Conservation (phyloP, 2,329 filamentous ascomycete species). For the Aspergillus pseudotamarii region DNA sequence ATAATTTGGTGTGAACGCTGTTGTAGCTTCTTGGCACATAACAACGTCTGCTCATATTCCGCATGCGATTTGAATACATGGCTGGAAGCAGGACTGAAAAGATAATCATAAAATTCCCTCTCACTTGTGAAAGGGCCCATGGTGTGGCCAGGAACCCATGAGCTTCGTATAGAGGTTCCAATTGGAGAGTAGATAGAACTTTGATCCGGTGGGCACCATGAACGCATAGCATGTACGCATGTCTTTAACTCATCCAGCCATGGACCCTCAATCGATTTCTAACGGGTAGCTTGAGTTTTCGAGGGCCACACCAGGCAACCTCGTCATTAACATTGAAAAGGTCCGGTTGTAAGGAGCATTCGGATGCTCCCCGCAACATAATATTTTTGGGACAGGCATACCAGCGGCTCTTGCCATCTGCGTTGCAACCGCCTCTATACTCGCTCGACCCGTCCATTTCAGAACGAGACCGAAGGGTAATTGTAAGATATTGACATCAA, state of each 20-base stretch:
- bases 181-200: constrained; percentile 35
- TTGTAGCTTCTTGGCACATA: background rate
- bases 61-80: constrained; percentile 11
- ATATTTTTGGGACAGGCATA: constrained; percentile 38
- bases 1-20: background rate
- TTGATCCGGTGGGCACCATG: constrained; percentile 32
- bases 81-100: constrained; percentile 29
- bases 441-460: constrained; percentile 43
- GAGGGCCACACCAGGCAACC: constrained; percentile 37
- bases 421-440: constrained; percentile 42
- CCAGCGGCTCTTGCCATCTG: constrained; percentile 38
- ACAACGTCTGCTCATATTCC: background rate
- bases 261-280: constrained; percentile 30
- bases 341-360: constrained; percentile 17
- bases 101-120: constrained; percentile 32
- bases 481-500: constrained; percentile 31
- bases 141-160: constrained; percentile 35
- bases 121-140: constrained; percentile 35
- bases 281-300: constrained; percentile 32
- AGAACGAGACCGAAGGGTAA: constrained; percentile 45
- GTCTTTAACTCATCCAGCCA: constrained; percentile 39
- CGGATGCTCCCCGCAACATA: constrained; percentile 38
- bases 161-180: constrained; percentile 33
- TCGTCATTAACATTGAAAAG: constrained; percentile 47
- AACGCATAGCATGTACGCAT: constrained; percentile 39